These are phyloP conservation scores for Funneliformis caledonium DNA, from an alignment of 371 early-diverging fungal genomes.

Conservation along the genomic window DNA sequence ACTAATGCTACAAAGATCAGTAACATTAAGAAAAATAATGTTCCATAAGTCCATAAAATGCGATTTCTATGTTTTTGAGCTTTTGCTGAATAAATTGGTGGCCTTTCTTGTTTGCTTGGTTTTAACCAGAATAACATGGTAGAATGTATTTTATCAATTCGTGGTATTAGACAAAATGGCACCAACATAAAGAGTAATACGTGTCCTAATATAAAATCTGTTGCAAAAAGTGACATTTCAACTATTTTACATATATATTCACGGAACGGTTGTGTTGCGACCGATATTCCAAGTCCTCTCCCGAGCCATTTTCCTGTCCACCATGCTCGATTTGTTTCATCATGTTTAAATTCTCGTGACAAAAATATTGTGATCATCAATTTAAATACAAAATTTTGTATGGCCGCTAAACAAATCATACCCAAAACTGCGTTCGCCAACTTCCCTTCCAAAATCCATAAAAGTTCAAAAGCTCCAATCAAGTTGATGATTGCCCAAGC, in stretches of 20 bases:
- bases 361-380: conserved; percentile 71
- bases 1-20: conserved; percentile 63
- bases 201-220: conserved; percentile 80
- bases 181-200: conserved; percentile 73
- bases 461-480: conserved; percentile 63
- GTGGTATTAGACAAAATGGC: conserved; percentile 75
- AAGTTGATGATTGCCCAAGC: conserved; percentile 66
- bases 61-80: conserved; percentile 62
- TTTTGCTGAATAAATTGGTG: conserved; percentile 77
- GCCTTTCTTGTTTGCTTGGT: conserved; percentile 77
- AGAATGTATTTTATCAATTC: conserved; percentile 78
- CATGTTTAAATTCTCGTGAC: conserved; percentile 83
- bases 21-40: conserved; percentile 67
- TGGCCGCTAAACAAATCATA: conserved; percentile 62
- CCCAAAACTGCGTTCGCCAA: conserved; percentile 69
- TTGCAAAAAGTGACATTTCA: conserved; percentile 84
- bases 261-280: conserved; percentile 55
- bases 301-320: conserved; percentile 91
- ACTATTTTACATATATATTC: conserved; percentile 86
- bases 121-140: conserved; percentile 86
- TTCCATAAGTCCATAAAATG: conserved; percentile 68
- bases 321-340: conserved; percentile 84
- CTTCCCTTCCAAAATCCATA: conserved; percentile 75
- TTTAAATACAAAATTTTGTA: conserved; percentile 76
- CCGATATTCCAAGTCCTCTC: conserved; percentile 73